These are phyloP conservation scores for Ogataea neopini DNA, from an alignment of 805 yeast genomes.

Conservation along the genomic window DNA sequence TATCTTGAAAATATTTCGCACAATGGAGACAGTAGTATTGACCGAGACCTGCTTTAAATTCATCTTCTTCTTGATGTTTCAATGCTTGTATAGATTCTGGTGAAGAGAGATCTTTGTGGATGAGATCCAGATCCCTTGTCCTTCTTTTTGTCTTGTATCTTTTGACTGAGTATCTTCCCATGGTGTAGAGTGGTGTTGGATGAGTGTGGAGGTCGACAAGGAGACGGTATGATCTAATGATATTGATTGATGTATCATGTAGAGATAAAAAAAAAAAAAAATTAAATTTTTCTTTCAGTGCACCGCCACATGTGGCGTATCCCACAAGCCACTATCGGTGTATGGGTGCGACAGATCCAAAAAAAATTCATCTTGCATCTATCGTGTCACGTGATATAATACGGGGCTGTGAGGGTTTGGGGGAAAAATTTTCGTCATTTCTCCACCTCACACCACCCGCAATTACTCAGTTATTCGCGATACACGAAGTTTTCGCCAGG, in stretches of 20 bases:
- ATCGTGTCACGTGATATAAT: conserved; percentile 3
- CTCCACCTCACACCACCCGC: conserved; percentile 4
- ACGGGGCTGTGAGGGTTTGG: not conserved
- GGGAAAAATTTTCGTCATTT: not conserved
- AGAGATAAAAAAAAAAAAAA: conserved; percentile 4
- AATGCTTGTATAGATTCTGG: conserved; percentile 63
- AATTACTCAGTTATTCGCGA: conserved; percentile 2
- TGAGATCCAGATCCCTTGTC: conserved; percentile 80
- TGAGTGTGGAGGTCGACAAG: not conserved
- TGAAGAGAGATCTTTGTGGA: conserved; percentile 70
- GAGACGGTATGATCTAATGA: not conserved
- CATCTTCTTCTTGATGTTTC: conserved; percentile 84
- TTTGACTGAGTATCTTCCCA: conserved; percentile 88
- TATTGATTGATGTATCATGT: not conserved
- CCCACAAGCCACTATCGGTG: not conserved
- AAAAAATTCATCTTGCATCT: too few species aligned
- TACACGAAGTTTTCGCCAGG: not conserved
- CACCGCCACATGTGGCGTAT: conserved; percentile 3
- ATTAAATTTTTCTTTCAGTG: not conserved
- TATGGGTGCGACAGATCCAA: too few species aligned
- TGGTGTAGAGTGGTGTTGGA: conserved; percentile 25
- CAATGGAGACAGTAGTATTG: conserved; percentile 94
- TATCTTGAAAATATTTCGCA: conserved; percentile 86
- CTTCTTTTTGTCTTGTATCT: conserved; percentile 89
- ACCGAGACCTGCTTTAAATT: conserved; percentile 89